Conservation (phyloP, 1,284 basidiomycete genomes). For the Trametes versicolor region DNA sequence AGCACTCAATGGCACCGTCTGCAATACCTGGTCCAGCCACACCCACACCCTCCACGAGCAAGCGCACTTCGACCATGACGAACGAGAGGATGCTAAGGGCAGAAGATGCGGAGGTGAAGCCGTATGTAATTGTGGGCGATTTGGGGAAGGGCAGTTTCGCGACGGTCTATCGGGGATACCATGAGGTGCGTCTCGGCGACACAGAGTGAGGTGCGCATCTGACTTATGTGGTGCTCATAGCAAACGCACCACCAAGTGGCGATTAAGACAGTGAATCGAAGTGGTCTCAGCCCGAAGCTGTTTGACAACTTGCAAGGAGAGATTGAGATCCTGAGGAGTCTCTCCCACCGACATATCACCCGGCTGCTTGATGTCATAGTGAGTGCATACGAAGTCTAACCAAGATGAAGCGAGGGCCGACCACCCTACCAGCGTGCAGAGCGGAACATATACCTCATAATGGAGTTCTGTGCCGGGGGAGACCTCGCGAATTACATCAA, state of each 20-base stretch:
- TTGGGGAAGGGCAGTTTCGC: conserved; percentile 95
- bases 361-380: conserved; percentile 93
- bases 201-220: neutral
- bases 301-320: conserved; percentile 98
- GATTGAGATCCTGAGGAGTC: conserved; percentile 95
- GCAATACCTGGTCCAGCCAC: conserved; percentile 23
- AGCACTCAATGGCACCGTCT: conserved; percentile 31
- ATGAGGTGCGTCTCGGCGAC: conserved; percentile 66
- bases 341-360: conserved; percentile 95
- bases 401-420: neutral
- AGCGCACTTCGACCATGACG: conserved; percentile 27
- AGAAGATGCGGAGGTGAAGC: conserved; percentile 74
- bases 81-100: conserved; percentile 36
- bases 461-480: conserved; percentile 96
- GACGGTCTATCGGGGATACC: conserved; percentile 94
- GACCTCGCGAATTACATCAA: conserved; percentile 98
- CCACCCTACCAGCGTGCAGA: conserved; percentile 79
- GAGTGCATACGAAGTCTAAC: conserved; percentile 39
- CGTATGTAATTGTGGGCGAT: conserved; percentile 77
- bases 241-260: conserved; percentile 84
- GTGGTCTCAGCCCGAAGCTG: conserved; percentile 91
- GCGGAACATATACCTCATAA: conserved; percentile 95
- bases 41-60: conserved; percentile 28
- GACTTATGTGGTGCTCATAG: conserved; percentile 55
- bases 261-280: conserved; percentile 94